Conservation (phyloP, 208 protist species). For the Acanthamoeba royreba region DNA sequence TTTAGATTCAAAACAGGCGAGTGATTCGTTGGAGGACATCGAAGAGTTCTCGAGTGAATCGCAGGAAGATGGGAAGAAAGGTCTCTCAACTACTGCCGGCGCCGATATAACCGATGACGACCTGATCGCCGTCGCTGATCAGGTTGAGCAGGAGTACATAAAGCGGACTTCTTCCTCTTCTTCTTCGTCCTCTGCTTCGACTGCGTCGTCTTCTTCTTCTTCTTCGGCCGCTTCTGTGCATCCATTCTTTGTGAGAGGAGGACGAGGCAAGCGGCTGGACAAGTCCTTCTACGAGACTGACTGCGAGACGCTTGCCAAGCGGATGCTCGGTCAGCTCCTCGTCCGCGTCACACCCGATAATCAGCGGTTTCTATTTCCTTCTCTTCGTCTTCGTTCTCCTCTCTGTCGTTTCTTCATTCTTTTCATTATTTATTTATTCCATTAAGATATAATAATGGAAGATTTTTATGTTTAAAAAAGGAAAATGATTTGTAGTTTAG, state of each 20-base stretch:
- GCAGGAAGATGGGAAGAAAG: background rate
- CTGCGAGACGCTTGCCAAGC: background rate
- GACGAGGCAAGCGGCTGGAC: background rate
- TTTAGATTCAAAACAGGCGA: background rate
- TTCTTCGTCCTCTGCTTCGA: background rate
- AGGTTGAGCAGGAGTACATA: background rate
- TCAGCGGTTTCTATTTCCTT: background rate
- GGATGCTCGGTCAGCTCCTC: background rate
- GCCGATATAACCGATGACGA: background rate
- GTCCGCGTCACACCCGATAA: background rate
- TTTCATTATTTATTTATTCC: too few relatives aligned
- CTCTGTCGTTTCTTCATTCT: too few relatives aligned
- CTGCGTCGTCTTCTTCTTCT: background rate
- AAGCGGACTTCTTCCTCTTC: background rate
- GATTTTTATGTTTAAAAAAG: too few relatives aligned
- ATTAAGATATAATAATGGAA: too few relatives aligned
- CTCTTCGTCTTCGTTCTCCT: too few relatives aligned
- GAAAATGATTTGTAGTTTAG: too few relatives aligned
- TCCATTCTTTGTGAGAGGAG: background rate
- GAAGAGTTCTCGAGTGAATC: background rate
- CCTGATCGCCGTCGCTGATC: background rate
- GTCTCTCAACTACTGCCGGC: too few relatives aligned
- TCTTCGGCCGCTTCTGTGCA: background rate
- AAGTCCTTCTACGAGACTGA: conserved; percentile 6
- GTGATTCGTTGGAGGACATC: background rate